Percentiles rank a stretch among this genome's conserved stretches.
phyloP scores from a whole-genome alignment of 2,329 filamentous ascomycete genomes.

The Calycina marina region DNA sequence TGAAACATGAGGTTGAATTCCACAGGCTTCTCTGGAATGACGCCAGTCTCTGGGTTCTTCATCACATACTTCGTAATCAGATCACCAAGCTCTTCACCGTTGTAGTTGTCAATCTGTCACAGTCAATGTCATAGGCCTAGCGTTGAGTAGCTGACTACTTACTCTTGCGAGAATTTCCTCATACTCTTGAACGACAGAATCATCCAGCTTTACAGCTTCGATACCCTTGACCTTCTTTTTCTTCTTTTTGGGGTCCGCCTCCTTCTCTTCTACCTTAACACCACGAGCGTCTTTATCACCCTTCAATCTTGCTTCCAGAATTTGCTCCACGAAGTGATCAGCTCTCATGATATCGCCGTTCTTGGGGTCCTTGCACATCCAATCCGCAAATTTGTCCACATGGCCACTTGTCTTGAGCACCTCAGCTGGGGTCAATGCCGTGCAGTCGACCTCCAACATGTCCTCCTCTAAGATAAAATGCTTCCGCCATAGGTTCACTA shows the following conservation, averaged over 20 bases:
- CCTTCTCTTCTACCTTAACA: slow-evolving; percentile 62
- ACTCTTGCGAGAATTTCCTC: slow-evolving; percentile 72
- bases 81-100: slow-evolving; percentile 69
- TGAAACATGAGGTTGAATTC: slow-evolving; percentile 99
- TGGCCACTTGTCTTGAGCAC: slow-evolving; percentile 93
- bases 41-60: slow-evolving; percentile 69
- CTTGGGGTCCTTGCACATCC: slow-evolving; percentile 99
- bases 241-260: slow-evolving; percentile 57
- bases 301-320: slow-evolving; percentile 75
- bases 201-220: slow-evolving; percentile 73
- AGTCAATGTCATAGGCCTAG: too few relatives aligned
- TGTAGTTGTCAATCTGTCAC: slow-evolving; percentile 90
- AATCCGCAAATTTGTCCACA: slow-evolving; percentile 88
- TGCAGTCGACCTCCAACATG: slow-evolving; percentile 68
- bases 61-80: slow-evolving; percentile 88
- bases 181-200: slow-evolving; percentile 76
- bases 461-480: slow-evolving; percentile 63
- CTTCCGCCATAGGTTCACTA: slow-evolving; percentile 58
- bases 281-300: slow-evolving; percentile 88
- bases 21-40: slow-evolving; percentile 65
- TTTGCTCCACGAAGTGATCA: slow-evolving; percentile 91
- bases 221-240: slow-evolving; percentile 76
- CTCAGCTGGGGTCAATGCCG: slow-evolving; percentile 81
- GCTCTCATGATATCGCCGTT: slow-evolving; percentile 92
- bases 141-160: too few relatives aligned